Conservation (phyloP, 768 basidiomycete species). For the Suillus fuscotomentosus region DNA sequence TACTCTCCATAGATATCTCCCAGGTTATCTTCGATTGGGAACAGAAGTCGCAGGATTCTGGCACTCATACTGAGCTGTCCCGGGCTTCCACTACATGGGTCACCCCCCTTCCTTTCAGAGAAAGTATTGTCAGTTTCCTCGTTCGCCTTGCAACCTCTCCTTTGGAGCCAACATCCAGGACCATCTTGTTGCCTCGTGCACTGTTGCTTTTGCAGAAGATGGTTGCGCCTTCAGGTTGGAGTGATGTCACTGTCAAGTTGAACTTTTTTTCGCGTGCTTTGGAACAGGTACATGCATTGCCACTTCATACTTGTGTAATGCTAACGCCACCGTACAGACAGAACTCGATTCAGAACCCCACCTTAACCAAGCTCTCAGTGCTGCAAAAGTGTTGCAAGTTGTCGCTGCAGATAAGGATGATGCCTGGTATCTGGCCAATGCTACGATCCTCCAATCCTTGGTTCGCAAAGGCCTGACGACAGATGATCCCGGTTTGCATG, state of each 20-base stretch:
- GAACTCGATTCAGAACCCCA: slow-evolving; percentile 68
- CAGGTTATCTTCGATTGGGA: slow-evolving; percentile 97
- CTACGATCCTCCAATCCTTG: slow-evolving; percentile 72
- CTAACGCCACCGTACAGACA: slow-evolving; percentile 42
- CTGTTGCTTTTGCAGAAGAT: slow-evolving; percentile 71
- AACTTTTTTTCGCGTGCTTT: slow-evolving; percentile 86
- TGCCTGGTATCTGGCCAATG: slow-evolving; percentile 76
- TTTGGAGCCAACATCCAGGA: slow-evolving; percentile 42
- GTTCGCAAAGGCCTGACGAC: slow-evolving; percentile 83
- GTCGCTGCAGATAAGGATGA: slow-evolving; percentile 82
- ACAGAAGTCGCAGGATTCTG: slow-evolving; percentile 46
- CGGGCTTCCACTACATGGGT: slow-evolving; percentile 48
- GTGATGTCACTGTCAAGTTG: slow-evolving; percentile 87
- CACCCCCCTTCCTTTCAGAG: slow-evolving; percentile 77
- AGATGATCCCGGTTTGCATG: slow-evolving; percentile 79
- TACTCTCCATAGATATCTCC: slow-evolving; percentile 84
- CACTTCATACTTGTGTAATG: not conserved
- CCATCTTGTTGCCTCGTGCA: slow-evolving; percentile 57
- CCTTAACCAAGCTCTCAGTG: slow-evolving; percentile 69
- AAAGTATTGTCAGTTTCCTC: slow-evolving; percentile 92
- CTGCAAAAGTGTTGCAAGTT: slow-evolving; percentile 87
- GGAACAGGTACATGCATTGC: slow-evolving; percentile 57
- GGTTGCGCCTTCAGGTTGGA: slow-evolving; percentile 83
- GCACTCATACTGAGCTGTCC: slow-evolving; percentile 23
- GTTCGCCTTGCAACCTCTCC: slow-evolving; percentile 82